Conservation (phyloP, 148 eudicot species). For the Camellia japonica region DNA sequence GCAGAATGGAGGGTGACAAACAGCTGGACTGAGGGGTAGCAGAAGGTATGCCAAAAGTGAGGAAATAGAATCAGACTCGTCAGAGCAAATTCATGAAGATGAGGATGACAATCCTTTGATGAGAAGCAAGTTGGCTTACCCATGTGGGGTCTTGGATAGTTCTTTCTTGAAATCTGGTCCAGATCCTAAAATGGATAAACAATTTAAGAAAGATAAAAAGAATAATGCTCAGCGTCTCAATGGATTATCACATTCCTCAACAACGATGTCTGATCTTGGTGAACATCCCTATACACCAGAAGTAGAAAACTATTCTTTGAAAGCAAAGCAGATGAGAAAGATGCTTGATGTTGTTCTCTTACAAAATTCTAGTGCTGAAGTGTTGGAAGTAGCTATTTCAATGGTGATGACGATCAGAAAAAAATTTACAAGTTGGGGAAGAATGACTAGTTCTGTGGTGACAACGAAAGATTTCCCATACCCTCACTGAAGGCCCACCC, state of each 20-base stretch:
- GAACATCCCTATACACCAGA: slow-evolving; percentile 35
- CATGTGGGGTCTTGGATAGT: slow-evolving; percentile 33
- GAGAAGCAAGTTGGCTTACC: slow-evolving; percentile 64
- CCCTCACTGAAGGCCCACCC: slow-evolving; percentile 36
- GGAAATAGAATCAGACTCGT: slow-evolving; percentile 91
- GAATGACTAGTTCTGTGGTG: slow-evolving; percentile 47
- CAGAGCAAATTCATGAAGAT: slow-evolving; percentile 45
- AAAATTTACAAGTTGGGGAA: slow-evolving; percentile 23
- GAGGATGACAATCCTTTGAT: slow-evolving; percentile 64
- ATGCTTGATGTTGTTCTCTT: slow-evolving; percentile 37
- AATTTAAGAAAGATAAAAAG: slow-evolving; percentile 35
- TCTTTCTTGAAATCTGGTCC: slow-evolving; percentile 27
- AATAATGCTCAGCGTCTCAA: slow-evolving; percentile 29
- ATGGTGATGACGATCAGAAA: no score
- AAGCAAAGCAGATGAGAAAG: slow-evolving; percentile 49
- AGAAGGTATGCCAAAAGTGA: slow-evolving; percentile 44
- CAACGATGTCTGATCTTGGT: slow-evolving; percentile 31
- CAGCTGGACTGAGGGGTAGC: slow-evolving; percentile 30
- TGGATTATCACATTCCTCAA: slow-evolving; percentile 40
- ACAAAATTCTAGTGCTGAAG: slow-evolving; percentile 30
- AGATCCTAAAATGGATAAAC: slow-evolving; percentile 38
- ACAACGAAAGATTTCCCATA: slow-evolving; percentile 33
- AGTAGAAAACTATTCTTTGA: slow-evolving; percentile 28
- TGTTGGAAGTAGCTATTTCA: slow-evolving; percentile 5
- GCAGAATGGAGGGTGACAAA: slow-evolving; percentile 50